Conservation (phyloP, 164 flowering plant species). For the Protea cynaroides region DNA sequence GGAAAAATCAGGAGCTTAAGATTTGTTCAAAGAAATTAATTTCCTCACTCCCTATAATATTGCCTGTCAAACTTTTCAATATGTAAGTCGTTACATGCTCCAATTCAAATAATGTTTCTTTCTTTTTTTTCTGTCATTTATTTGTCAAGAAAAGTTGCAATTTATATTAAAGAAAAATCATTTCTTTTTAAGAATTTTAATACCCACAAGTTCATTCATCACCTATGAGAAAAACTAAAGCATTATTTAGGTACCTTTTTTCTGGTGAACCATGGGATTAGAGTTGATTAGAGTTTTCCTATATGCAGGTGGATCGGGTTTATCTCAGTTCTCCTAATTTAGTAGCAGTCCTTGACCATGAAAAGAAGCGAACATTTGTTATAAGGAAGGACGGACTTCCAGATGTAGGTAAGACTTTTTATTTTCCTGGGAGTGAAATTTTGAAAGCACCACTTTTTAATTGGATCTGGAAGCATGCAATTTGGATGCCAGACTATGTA, state of each 20-base stretch:
- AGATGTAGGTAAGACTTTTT: slow-evolving; percentile 72
- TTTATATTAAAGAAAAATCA: background rate
- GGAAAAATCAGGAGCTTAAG: background rate
- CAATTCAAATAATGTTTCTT: no score
- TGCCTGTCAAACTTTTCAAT: no score
- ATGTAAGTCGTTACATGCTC: no score
- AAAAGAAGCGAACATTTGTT: slow-evolving; percentile 74
- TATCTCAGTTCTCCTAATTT: slow-evolving; percentile 67
- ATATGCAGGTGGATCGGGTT: slow-evolving; percentile 71
- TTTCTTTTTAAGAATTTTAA: no score
- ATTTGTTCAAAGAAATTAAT: no score
- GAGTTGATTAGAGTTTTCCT: background rate
- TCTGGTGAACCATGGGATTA: background rate
- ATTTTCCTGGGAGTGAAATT: background rate
- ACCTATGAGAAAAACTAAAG: background rate
- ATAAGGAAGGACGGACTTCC: slow-evolving; percentile 86
- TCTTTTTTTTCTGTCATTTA: no score
- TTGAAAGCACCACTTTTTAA: no score
- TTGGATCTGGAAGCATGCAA: no score
- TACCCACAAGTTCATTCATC: background rate
- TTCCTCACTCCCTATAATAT: no score
- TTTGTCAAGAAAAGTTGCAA: no score
- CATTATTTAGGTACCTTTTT: background rate
- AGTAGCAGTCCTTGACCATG: slow-evolving; percentile 93
- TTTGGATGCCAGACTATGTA: background rate